A percentile compares a stretch with the other conserved stretches of the same genome.
Evolutionary conservation across 2,329 filamentous ascomycete species (phyloP).

Genomic region (Ophiobolus disseminans): DNA sequence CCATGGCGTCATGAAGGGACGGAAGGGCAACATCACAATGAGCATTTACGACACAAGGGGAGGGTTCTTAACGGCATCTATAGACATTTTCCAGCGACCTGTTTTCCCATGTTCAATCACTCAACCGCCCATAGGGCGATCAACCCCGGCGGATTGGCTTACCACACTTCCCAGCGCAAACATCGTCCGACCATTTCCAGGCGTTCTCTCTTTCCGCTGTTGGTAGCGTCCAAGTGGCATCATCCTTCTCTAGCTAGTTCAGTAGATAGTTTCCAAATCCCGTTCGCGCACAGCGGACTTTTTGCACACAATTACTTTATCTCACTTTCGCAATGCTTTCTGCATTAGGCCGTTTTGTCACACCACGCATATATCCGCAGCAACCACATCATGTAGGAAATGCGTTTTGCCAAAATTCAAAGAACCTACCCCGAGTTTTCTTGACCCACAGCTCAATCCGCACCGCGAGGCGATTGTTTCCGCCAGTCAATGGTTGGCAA

Average conservation of each 20-base stretch:
- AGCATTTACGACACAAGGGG: conserved; percentile 29
- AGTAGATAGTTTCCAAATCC: neutral
- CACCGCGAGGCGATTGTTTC: too few species aligned
- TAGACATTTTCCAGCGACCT: conserved; percentile 41
- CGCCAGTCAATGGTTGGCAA: too few species aligned
- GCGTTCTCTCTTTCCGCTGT: conserved; percentile 33
- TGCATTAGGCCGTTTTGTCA: too few species aligned
- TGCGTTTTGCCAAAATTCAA: neutral
- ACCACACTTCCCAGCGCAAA: neutral
- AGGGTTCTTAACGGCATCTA: conserved; percentile 34
- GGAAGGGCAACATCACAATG: conserved; percentile 18
- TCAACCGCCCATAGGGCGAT: conserved; percentile 14
- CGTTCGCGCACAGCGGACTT: neutral
- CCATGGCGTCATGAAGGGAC: conserved; percentile 10
- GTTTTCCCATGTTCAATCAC: neutral
- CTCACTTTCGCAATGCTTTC: neutral
- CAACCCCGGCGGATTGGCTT: conserved; percentile 16
- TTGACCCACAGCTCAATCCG: too few species aligned
- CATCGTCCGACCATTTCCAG: conserved; percentile 38
- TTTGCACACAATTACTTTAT: neutral
- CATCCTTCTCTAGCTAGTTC: too few species aligned
- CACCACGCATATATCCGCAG: too few species aligned
- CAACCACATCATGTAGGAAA: too few species aligned
- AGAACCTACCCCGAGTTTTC: too few species aligned
- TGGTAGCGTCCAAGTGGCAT: conserved; percentile 14